Evolutionary conservation across 495 filamentous ascomycete species (phyloP).

Genomic region (Neurospora sublineolata): DNA sequence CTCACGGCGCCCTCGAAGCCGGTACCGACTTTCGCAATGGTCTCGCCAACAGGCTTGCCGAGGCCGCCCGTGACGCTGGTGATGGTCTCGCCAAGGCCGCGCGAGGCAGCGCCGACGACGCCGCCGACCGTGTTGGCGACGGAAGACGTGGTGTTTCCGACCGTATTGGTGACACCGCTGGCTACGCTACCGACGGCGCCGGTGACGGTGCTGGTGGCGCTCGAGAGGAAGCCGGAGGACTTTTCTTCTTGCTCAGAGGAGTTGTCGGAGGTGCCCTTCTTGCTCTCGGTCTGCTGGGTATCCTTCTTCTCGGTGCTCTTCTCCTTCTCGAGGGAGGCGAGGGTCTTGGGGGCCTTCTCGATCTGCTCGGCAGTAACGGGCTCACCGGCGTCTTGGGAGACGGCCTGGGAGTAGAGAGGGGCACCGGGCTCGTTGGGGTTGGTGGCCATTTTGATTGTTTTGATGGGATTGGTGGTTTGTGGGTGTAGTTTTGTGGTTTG

Average conservation of each 20-base stretch:
- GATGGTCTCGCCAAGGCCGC: slow-evolving; percentile 33
- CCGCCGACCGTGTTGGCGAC: slow-evolving; percentile 61
- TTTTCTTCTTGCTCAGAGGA: not conserved
- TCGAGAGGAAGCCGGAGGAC: not conserved
- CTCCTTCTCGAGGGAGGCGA: not conserved
- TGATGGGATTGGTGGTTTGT: not conserved
- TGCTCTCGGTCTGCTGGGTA: not conserved
- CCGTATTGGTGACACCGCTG: slow-evolving; percentile 42
- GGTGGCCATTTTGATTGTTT: not conserved
- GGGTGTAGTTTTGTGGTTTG: not conserved
- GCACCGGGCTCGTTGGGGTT: not conserved
- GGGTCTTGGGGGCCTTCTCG: not conserved
- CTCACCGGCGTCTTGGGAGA: not conserved
- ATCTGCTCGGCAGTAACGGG: not conserved
- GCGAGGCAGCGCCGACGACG: slow-evolving; percentile 54
- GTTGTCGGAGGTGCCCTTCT: not conserved
- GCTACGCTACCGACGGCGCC: slow-evolving; percentile 54
- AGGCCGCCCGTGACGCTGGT: slow-evolving; percentile 45
- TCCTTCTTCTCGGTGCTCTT: not conserved
- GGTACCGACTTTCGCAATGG: slow-evolving; percentile 45
- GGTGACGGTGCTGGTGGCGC: slow-evolving; percentile 27
- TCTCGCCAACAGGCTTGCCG: slow-evolving; percentile 56
- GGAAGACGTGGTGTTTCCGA: slow-evolving; percentile 47
- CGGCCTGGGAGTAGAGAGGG: not conserved
- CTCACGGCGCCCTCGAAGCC: slow-evolving; percentile 48